A percentile compares a stretch with the other conserved stretches of the same genome.
Evolutionary conservation across 179 eudicot genomes (phyloP).

Genomic region (Drosera spatulata): DNA sequence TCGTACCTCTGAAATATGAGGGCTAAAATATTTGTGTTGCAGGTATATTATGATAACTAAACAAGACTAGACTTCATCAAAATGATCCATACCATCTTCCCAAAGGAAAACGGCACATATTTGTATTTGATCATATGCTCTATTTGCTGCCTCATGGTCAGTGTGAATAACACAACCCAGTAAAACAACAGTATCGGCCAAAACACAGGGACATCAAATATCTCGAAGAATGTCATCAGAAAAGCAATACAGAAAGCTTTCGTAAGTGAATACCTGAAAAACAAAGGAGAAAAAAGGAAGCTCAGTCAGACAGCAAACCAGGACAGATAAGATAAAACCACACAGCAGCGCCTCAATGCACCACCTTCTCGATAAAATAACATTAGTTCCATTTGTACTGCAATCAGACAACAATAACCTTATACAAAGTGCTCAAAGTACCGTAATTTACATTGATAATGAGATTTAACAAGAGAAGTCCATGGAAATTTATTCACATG

Average conservation of each 20-base stretch:
- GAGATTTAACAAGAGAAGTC: no score
- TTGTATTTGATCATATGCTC: slow-evolving; percentile 60
- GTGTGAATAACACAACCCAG: slow-evolving; percentile 58
- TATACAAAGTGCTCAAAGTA: no score
- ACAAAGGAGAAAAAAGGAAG: slow-evolving; percentile 1
- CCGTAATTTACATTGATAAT: no score
- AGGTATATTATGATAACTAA: not conserved
- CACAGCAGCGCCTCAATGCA: not conserved
- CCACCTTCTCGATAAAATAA: not conserved
- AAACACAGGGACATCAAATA: slow-evolving; percentile 76
- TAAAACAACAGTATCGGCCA: slow-evolving; percentile 84
- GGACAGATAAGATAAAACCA: not conserved
- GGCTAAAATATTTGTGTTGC: not conserved
- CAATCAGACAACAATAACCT: no score
- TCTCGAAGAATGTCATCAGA: slow-evolving; percentile 48
- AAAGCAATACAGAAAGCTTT: slow-evolving; percentile 79
- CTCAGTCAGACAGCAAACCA: not conserved
- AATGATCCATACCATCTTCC: slow-evolving; percentile 39
- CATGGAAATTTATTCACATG: no score
- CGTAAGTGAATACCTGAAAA: slow-evolving; percentile 49
- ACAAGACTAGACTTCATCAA: not conserved
- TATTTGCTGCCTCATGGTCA: slow-evolving; percentile 66
- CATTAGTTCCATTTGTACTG: no score
- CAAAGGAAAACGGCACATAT: slow-evolving; percentile 59
- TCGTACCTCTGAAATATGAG: slow-evolving; percentile 32